Evolutionary conservation across 257 asterid species (phyloP).

Genomic region (Knoxia roxburghii): DNA sequence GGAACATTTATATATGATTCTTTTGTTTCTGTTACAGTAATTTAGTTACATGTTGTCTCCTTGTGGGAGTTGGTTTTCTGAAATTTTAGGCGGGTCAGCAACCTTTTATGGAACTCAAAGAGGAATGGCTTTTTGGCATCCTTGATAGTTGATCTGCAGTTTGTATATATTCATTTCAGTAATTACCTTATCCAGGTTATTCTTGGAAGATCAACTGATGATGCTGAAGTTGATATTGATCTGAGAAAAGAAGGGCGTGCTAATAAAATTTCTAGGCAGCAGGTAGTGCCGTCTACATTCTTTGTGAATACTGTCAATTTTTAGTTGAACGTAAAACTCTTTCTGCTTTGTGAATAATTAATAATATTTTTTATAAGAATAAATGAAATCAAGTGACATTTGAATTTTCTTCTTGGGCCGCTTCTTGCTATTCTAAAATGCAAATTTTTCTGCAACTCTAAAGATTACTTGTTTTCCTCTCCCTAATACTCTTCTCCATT

Average conservation of each 20-base stretch:
- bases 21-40: neutral
- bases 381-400: neutral
- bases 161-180: slow-evolving; percentile 8
- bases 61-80: neutral
- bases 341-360: neutral
- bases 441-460: neutral
- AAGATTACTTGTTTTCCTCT: neutral
- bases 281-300: slow-evolving; percentile 39
- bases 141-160: neutral
- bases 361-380: neutral
- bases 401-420: neutral
- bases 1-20: neutral
- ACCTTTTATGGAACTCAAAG: neutral
- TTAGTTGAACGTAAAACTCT: neutral
- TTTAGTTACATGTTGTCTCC: neutral
- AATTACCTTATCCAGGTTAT: slow-evolving; percentile 46
- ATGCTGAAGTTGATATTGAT: slow-evolving; percentile 81
- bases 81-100: neutral
- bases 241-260: slow-evolving; percentile 91
- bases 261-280: slow-evolving; percentile 90
- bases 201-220: slow-evolving; percentile 97
- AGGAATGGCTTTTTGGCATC: neutral
- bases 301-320: neutral
- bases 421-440: neutral
- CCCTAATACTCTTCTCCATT: neutral